These are phyloP conservation scores for Silene latifolia DNA, from an alignment of 148 eudicot genomes.

Conservation along the genomic window DNA sequence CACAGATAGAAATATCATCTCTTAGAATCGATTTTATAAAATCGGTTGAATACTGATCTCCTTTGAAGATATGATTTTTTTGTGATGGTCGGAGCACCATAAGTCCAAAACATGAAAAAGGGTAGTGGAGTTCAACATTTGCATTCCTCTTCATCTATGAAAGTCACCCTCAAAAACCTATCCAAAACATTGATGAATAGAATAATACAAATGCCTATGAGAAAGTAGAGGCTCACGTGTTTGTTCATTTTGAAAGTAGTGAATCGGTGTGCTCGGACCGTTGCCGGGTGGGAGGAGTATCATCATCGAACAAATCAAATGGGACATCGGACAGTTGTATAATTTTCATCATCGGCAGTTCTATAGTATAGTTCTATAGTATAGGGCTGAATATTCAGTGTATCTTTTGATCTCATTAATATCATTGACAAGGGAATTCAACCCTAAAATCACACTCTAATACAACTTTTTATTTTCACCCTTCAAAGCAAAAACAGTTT, in stretches of 20 bases:
- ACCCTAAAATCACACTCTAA: constrained; percentile 65
- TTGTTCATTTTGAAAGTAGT: constrained; percentile 25
- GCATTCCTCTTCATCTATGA: constrained; percentile 92
- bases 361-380: no score
- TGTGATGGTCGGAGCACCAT: constrained; percentile 51
- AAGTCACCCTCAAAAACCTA: constrained; percentile 77
- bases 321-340: constrained; percentile 36
- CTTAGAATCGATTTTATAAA: constrained; percentile 42
- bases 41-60: constrained; percentile 54
- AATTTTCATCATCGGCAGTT: no score
- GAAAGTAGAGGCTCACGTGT: no score
- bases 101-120: constrained; percentile 32
- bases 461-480: constrained; percentile 35
- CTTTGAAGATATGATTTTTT: constrained; percentile 37
- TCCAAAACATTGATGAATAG: constrained; percentile 32
- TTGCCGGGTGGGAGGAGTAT: constrained; percentile 72
- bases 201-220: no score
- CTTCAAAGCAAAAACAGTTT: constrained; percentile 52
- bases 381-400: constrained; percentile 27
- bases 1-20: constrained; percentile 56
- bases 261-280: constrained; percentile 59
- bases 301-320: constrained; percentile 75
- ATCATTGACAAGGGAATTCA: constrained; percentile 48
- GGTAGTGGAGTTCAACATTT: constrained; percentile 46
- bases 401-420: constrained; percentile 43